phyloP scores from a whole-genome alignment of 2,329 filamentous ascomycete genomes.

The Epichloe aotearoae region DNA sequence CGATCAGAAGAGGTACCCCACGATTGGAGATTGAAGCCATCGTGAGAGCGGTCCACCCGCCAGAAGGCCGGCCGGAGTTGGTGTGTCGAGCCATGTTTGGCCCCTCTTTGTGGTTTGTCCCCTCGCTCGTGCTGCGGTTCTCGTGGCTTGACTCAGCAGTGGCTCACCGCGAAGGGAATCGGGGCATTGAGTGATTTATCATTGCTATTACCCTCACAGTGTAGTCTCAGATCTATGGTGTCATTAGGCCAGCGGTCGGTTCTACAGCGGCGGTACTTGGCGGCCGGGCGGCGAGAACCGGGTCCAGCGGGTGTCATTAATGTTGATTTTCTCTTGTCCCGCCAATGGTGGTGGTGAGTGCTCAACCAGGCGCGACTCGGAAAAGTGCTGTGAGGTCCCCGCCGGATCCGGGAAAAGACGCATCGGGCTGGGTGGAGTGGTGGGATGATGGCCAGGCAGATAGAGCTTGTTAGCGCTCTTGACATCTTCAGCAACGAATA shows the following conservation, averaged over 20 bases:
- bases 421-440: constrained; percentile 6
- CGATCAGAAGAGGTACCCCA: not conserved
- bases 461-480: not conserved
- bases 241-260: constrained; percentile 1
- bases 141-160: constrained; percentile 1
- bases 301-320: not conserved
- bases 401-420: constrained; percentile 18
- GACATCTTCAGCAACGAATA: not conserved
- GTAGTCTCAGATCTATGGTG: not conserved
- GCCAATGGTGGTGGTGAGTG: not conserved
- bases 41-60: not conserved
- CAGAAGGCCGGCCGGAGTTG: not conserved
- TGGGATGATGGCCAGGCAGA: not conserved
- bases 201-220: not conserved
- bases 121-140: not conserved
- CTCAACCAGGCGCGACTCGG: not conserved
- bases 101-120: not conserved
- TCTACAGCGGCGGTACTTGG: constrained; percentile 4
- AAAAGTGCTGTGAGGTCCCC: constrained; percentile 2
- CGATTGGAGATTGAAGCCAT: not conserved
- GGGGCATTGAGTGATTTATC: constrained; percentile 6
- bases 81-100: not conserved
- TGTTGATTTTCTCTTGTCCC: constrained; percentile 1
- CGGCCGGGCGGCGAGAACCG: constrained; percentile 2
- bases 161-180: constrained; percentile 2